Percentiles rank a stretch among this genome's conserved stretches.
These are phyloP conservation scores for Tulasnella sp. DNA, from an alignment of 768 basidiomycete genomes.

Conservation along the genomic window DNA sequence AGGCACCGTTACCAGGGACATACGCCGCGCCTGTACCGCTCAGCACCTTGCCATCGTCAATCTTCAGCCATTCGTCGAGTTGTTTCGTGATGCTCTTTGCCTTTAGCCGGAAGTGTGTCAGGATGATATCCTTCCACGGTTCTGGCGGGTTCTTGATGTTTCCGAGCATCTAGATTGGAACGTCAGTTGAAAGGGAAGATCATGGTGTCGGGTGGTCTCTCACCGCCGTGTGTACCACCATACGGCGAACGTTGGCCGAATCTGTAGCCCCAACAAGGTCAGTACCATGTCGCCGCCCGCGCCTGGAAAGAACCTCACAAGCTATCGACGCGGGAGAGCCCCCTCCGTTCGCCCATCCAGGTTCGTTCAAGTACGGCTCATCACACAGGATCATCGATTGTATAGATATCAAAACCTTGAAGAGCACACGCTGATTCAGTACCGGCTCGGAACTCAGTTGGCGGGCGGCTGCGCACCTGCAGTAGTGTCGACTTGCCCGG, in stretches of 20 bases:
- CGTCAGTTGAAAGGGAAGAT: not conserved
- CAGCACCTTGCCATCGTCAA: conserved; percentile 60
- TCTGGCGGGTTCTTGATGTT: conserved; percentile 72
- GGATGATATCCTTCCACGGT: conserved; percentile 76
- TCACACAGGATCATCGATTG: conserved; percentile 96
- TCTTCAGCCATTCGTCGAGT: conserved; percentile 62
- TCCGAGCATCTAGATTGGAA: conserved; percentile 54
- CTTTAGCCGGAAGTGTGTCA: conserved; percentile 84
- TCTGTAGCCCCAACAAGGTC: conserved; percentile 33
- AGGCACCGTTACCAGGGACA: not conserved
- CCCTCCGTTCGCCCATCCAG: conserved; percentile 64
- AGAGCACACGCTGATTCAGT: not conserved
- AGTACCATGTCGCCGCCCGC: not conserved
- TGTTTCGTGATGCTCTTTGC: conserved; percentile 54
- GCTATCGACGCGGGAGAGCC: conserved; percentile 66
- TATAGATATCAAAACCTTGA: conserved; percentile 73
- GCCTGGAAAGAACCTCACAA: conserved; percentile 37
- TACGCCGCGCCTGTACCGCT: conserved; percentile 37
- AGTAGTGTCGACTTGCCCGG: conserved; percentile 79
- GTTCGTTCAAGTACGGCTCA: conserved; percentile 88
- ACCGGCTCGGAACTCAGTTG: not conserved
- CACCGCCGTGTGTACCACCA: conserved; percentile 84
- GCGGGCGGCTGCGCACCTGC: conserved; percentile 38
- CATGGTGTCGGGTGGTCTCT: conserved; percentile 18
- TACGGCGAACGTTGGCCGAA: conserved; percentile 83